Conservation (phyloP, 1,284 basidiomycete genomes). For the Cystobasidiaceae sp. region DNA sequence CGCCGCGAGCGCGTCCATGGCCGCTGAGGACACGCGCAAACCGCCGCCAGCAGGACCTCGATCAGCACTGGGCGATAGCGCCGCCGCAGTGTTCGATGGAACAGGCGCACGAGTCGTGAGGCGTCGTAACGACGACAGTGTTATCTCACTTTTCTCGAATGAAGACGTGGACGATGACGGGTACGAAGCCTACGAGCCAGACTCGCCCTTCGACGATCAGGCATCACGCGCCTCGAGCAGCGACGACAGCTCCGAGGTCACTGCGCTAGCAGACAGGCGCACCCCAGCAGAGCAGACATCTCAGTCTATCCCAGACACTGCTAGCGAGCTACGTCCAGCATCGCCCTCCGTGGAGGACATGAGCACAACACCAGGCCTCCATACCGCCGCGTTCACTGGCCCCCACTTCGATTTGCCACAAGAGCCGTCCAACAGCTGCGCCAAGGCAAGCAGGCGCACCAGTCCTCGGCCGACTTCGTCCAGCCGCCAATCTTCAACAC, state of each 20-base stretch:
- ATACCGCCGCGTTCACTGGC: slow-evolving; percentile 6
- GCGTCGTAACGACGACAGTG: slow-evolving; percentile 1
- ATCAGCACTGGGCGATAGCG: too few relatives aligned
- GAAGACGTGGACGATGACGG: slow-evolving; percentile 4
- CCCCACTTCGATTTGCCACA: not conserved
- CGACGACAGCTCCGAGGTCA: slow-evolving; percentile 10
- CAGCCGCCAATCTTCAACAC: not conserved
- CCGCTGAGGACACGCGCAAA: not conserved
- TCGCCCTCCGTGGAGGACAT: not conserved
- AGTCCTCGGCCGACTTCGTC: not conserved
- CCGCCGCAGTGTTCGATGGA: not conserved
- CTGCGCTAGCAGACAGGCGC: slow-evolving; percentile 18
- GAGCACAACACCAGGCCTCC: slow-evolving; percentile 21
- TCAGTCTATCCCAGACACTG: not conserved
- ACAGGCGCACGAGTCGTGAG: not conserved
- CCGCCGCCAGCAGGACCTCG: not conserved
- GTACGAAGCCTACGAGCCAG: too few relatives aligned
- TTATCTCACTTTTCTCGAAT: slow-evolving; percentile 6
- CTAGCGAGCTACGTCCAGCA: too few relatives aligned
- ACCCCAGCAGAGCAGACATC: not conserved
- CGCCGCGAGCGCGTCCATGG: not conserved
- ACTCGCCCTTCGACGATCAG: too few relatives aligned
- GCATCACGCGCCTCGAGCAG: too few relatives aligned
- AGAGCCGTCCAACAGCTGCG: not conserved
- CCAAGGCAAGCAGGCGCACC: not conserved